phyloP scores from a whole-genome alignment of 177 flowering plant species.

The Vitis hybrid region DNA sequence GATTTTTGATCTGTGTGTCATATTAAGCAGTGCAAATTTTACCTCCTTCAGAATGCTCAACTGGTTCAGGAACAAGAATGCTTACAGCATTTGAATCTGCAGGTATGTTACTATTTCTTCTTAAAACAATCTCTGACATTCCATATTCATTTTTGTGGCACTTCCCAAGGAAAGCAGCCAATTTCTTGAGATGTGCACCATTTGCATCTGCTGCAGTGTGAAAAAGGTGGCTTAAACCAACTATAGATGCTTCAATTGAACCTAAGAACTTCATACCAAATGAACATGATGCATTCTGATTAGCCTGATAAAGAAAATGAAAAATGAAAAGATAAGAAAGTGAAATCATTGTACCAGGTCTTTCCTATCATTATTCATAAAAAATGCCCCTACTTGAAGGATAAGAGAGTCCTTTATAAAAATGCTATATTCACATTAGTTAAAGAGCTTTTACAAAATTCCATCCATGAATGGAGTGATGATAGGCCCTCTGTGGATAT shows the following conservation, averaged over 20 bases:
- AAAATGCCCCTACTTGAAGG: conserved; percentile 2
- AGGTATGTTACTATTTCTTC: conserved; percentile 63
- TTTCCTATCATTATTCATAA: not conserved
- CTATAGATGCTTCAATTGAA: conserved; percentile 72
- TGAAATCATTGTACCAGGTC: not conserved
- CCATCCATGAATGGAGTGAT: too few species aligned
- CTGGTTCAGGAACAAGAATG: conserved; percentile 60
- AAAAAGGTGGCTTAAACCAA: conserved; percentile 80
- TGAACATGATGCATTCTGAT: conserved; percentile 20
- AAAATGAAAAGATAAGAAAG: not conserved
- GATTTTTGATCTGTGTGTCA: not conserved
- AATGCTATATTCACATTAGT: not conserved
- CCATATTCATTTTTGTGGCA: conserved; percentile 50
- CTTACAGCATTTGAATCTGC: conserved; percentile 85
- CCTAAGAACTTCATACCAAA: conserved; percentile 44
- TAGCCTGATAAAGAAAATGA: conserved; percentile 27
- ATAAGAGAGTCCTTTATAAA: too few species aligned
- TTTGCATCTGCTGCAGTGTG: conserved; percentile 56
- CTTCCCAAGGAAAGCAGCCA: conserved; percentile 61
- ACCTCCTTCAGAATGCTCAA: conserved; percentile 56
- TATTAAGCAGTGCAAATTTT: conserved; percentile 10
- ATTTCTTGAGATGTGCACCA: conserved; percentile 62
- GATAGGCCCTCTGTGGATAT: too few species aligned
- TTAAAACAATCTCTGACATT: conserved; percentile 62
- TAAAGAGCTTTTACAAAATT: not conserved